Evolutionary conservation across 305 asterid genomes (phyloP).

Genomic region (Plantago lanceolata): DNA sequence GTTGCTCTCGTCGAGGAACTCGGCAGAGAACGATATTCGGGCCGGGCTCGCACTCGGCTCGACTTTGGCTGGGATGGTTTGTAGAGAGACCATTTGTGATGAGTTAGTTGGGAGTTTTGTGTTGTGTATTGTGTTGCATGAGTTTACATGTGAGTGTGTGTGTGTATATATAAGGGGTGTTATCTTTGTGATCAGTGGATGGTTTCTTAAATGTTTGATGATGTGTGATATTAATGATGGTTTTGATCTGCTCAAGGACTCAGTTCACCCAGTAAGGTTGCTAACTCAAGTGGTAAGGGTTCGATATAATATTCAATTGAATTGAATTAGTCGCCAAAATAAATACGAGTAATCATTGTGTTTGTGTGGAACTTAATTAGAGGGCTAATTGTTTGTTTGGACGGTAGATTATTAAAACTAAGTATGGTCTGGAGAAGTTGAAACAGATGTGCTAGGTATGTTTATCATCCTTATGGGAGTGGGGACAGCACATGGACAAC

Average conservation of each 20-base stretch:
- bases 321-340: too few relatives aligned
- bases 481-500: slow-evolving; percentile 55
- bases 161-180: slow-evolving; percentile 27
- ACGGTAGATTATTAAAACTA: slow-evolving; percentile 28
- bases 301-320: too few relatives aligned
- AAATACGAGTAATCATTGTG: too few relatives aligned
- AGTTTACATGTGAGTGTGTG: slow-evolving; percentile 25
- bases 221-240: not conserved
- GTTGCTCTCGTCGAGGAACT: slow-evolving; percentile 65
- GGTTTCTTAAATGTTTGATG: not conserved
- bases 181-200: not conserved
- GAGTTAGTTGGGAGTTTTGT: not conserved
- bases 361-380: slow-evolving; percentile 3
- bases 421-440: slow-evolving; percentile 41
- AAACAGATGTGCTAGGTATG: slow-evolving; percentile 34
- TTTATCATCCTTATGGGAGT: slow-evolving; percentile 32
- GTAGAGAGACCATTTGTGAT: slow-evolving; percentile 45
- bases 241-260: too few relatives aligned
- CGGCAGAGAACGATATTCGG: slow-evolving; percentile 77
- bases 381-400: slow-evolving; percentile 19
- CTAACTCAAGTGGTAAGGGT: too few relatives aligned
- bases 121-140: slow-evolving; percentile 15
- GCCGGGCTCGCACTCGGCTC: slow-evolving; percentile 47
- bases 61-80: slow-evolving; percentile 27
- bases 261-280: too few relatives aligned